Conservation (phyloP, 257 asterid genomes). For the Euphrasia confusa region DNA sequence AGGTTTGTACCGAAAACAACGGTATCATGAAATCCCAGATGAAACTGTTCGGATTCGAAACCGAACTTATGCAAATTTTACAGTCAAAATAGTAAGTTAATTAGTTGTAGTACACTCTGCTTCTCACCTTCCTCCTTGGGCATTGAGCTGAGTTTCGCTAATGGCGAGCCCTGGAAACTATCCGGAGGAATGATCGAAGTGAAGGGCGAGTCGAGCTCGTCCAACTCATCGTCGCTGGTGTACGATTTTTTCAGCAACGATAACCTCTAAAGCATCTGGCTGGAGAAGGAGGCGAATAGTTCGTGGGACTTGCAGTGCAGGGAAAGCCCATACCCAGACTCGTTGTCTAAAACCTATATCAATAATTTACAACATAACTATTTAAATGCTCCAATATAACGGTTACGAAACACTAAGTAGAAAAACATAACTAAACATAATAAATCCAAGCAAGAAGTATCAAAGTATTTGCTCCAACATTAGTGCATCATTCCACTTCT, state of each 20-base stretch:
- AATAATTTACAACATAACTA: too few species aligned
- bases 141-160: constrained; percentile 40
- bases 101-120: not conserved
- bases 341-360: constrained; percentile 2
- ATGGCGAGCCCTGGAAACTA: constrained; percentile 31
- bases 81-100: too few species aligned
- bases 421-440: too few species aligned
- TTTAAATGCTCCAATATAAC: too few species aligned
- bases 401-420: too few species aligned
- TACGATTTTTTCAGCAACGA: constrained; percentile 62
- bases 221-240: constrained; percentile 81
- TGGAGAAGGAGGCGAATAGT: constrained; percentile 69
- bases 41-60: too few species aligned
- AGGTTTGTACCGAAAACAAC: too few species aligned
- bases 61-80: too few species aligned
- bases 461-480: too few species aligned
- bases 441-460: too few species aligned
- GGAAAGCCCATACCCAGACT: constrained; percentile 34
- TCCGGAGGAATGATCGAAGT: constrained; percentile 48
- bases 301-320: constrained; percentile 49
- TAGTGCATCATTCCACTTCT: too few species aligned
- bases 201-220: constrained; percentile 31
- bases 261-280: constrained; percentile 47
- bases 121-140: constrained; percentile 45
- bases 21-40: too few species aligned